These are phyloP conservation scores for Calendula officinalis DNA, from an alignment of 129 eudicot genomes.

Conservation along the genomic window DNA sequence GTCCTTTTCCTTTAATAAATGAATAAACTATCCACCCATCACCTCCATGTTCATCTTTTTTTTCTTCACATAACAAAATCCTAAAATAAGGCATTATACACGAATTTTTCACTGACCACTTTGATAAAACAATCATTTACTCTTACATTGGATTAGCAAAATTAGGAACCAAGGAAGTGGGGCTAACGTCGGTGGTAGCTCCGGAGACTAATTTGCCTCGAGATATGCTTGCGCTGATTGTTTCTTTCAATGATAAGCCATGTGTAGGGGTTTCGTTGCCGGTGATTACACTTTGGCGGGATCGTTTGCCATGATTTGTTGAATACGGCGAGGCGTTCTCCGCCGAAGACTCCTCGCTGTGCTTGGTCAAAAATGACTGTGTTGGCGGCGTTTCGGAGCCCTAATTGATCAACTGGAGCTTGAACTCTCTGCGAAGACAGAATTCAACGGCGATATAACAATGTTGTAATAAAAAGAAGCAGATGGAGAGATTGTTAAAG, in stretches of 20 bases:
- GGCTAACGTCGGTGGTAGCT: constrained; percentile 39
- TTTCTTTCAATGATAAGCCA: constrained; percentile 67
- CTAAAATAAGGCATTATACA: constrained; percentile 50
- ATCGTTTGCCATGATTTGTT: constrained; percentile 63
- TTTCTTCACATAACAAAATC: no score
- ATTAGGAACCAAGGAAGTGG: constrained; percentile 58
- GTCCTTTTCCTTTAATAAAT: no score
- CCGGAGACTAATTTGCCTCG: constrained; percentile 89
- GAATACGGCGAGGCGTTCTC: constrained; percentile 43
- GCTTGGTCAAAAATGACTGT: constrained; percentile 56
- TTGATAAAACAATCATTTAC: constrained; percentile 54
- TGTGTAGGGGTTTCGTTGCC: constrained; percentile 28
- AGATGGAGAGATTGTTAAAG: no score
- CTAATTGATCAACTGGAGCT: constrained; percentile 16
- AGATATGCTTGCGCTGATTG: constrained; percentile 73
- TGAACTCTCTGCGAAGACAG: constrained; percentile 45
- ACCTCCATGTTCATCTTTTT: no score
- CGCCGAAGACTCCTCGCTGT: constrained; percentile 89
- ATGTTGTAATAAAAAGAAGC: no score
- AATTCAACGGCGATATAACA: constrained; percentile 56
- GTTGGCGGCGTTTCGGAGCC: no score
- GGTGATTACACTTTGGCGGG: constrained; percentile 16
- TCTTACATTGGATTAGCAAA: constrained; percentile 73
- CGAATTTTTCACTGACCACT: constrained; percentile 55
- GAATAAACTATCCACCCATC: no score